phyloP scores from a whole-genome alignment of 352 stramenopile species.

The Pythium coloratum region DNA sequence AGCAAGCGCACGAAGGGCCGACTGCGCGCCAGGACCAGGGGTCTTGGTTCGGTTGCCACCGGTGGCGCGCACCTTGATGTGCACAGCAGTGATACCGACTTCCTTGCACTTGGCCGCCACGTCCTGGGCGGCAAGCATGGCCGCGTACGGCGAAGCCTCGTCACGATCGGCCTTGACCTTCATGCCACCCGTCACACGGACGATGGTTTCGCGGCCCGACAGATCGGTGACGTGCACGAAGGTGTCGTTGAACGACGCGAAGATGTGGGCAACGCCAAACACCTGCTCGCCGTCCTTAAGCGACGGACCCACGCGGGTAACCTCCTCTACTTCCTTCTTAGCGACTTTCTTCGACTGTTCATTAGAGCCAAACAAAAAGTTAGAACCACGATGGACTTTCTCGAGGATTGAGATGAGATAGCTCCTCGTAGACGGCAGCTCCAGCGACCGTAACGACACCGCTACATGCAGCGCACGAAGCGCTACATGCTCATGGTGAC shows the following conservation, averaged over 20 bases:
- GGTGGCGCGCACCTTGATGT: slow-evolving; percentile 99
- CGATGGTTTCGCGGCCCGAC: slow-evolving; percentile 98
- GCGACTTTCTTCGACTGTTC: slow-evolving; percentile 85
- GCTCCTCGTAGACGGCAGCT: not conserved
- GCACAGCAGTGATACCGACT: slow-evolving; percentile 98
- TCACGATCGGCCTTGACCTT: slow-evolving; percentile 99
- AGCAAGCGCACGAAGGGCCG: slow-evolving; percentile 97
- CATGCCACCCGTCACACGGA: slow-evolving; percentile 99
- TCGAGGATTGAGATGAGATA: not conserved
- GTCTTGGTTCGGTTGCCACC: slow-evolving; percentile 98
- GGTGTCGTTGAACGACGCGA: slow-evolving; percentile 99
- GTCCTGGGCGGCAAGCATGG: slow-evolving; percentile 99
- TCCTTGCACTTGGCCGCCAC: slow-evolving; percentile 97
- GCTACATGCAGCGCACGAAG: not conserved
- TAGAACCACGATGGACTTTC: not conserved
- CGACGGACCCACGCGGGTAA: slow-evolving; percentile 92
- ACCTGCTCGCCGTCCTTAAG: slow-evolving; percentile 98
- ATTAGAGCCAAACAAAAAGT: not conserved
- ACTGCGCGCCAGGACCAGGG: slow-evolving; percentile 98
- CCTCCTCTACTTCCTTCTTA: slow-evolving; percentile 92
- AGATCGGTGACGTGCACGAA: slow-evolving; percentile 99
- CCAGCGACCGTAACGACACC: not conserved
- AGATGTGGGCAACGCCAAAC: slow-evolving; percentile 99
- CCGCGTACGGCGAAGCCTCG: slow-evolving; percentile 99
- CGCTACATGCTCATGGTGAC: not conserved